A percentile compares a stretch with the other conserved stretches of the same genome.
Evolutionary conservation across 2,329 filamentous ascomycete species (phyloP).

Genomic region (Aspergillus hortae): DNA sequence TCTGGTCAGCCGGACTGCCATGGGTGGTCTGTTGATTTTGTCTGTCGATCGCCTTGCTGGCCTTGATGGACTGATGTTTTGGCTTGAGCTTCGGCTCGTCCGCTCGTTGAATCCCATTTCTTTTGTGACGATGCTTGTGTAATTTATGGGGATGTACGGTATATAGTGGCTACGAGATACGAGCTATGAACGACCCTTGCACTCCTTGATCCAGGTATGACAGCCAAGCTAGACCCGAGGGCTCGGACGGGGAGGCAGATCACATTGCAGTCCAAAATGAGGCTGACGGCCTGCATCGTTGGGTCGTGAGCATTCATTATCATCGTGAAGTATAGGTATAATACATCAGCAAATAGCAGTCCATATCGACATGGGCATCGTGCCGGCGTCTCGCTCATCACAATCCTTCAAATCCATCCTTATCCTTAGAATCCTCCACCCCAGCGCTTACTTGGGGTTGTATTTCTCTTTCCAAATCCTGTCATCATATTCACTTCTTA

Average conservation of each 20-base stretch:
- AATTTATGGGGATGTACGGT: constrained; percentile 1
- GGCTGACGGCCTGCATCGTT: background rate
- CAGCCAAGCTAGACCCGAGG: background rate
- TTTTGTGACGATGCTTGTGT: background rate
- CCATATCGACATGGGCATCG: background rate
- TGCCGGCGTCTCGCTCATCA: background rate
- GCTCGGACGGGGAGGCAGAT: background rate
- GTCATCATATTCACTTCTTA: constrained; percentile 14
- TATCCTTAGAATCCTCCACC: background rate
- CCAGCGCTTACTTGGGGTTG: constrained; percentile 46
- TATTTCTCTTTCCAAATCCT: constrained; percentile 99
- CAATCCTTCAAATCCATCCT: background rate
- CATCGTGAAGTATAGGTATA: background rate
- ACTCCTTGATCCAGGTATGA: background rate
- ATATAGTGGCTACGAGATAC: background rate
- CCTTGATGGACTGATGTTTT: too few relatives aligned
- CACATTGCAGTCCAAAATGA: constrained; percentile 3
- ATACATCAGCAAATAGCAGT: background rate
- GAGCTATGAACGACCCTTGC: too few relatives aligned
- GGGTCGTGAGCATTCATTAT: background rate
- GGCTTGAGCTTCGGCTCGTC: background rate
- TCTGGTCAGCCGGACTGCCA: constrained; percentile 13
- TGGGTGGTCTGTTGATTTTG: constrained; percentile 9
- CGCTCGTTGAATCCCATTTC: background rate
- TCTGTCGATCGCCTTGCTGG: background rate